Conservation (phyloP, 2,329 filamentous ascomycete species). For the Venturia carpophila region DNA sequence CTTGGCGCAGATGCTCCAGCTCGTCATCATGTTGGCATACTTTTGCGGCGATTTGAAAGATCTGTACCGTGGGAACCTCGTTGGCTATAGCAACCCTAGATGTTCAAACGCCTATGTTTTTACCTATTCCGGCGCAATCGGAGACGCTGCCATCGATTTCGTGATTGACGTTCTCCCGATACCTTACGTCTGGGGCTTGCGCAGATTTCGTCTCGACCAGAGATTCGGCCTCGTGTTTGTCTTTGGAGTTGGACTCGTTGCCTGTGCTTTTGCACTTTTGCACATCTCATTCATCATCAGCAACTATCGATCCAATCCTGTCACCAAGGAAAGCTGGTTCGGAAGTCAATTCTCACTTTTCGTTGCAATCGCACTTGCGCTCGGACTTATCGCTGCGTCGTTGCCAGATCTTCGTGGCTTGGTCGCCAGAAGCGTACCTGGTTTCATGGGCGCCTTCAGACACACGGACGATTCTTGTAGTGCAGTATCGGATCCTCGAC, state of each 20-base stretch:
- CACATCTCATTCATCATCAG: constrained; percentile 19
- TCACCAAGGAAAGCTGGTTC: constrained; percentile 15
- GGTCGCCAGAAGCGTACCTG: constrained; percentile 15
- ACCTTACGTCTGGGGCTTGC: constrained; percentile 17
- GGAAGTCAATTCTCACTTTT: constrained; percentile 16
- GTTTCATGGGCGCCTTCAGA: constrained; percentile 16
- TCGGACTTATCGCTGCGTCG: constrained; percentile 13
- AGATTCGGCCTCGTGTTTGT: constrained; percentile 15
- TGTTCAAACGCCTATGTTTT: constrained; percentile 16
- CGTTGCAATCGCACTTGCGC: constrained; percentile 17
- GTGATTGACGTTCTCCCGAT: constrained; percentile 17
- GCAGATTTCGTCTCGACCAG: constrained; percentile 13
- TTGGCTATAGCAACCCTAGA: constrained; percentile 13
- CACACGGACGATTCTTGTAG: constrained; percentile 14
- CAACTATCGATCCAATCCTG: constrained; percentile 14
- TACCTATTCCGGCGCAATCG: constrained; percentile 18
- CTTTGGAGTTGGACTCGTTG: constrained; percentile 17
- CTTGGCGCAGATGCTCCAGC: constrained; percentile 16
- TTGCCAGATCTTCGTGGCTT: constrained; percentile 18
- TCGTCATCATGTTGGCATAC: constrained; percentile 13
- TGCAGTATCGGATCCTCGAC: not conserved
- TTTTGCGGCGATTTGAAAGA: constrained; percentile 17
- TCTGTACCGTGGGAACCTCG: constrained; percentile 13
- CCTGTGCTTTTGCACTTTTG: constrained; percentile 17
- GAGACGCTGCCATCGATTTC: constrained; percentile 16